phyloP scores from a whole-genome alignment of 164 flowering plant genomes.

The Cinnamomum micranthum region DNA sequence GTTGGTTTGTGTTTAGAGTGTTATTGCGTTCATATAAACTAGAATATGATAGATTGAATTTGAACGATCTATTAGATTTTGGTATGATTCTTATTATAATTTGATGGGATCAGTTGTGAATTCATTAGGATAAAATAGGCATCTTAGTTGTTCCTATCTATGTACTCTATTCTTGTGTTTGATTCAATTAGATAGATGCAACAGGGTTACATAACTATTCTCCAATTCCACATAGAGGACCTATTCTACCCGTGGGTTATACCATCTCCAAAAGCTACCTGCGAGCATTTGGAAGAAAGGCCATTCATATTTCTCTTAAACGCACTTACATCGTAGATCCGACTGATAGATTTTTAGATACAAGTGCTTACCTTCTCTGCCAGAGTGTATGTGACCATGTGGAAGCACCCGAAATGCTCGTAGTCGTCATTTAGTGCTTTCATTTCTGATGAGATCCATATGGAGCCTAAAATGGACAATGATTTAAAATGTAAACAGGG shows the following conservation, averaged over 20 bases:
- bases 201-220: too few relatives aligned
- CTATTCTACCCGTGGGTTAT: constrained; percentile 36
- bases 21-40: too few relatives aligned
- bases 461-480: constrained; percentile 46
- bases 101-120: too few relatives aligned
- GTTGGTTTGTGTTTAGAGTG: too few relatives aligned
- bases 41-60: too few relatives aligned
- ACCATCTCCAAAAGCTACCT: constrained; percentile 66
- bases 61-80: too few relatives aligned
- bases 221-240: too few relatives aligned
- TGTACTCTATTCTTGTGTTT: too few relatives aligned
- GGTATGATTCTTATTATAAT: too few relatives aligned
- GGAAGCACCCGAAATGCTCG: constrained; percentile 78
- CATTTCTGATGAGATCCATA: constrained; percentile 89
- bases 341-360: background rate
- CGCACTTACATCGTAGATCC: background rate
- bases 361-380: constrained; percentile 41
- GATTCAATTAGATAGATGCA: too few relatives aligned
- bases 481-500: background rate
- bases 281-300: constrained; percentile 1
- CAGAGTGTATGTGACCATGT: constrained; percentile 87
- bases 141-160: too few relatives aligned
- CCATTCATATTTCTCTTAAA: background rate
- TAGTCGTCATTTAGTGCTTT: constrained; percentile 89
- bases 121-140: too few relatives aligned